phyloP scores from a whole-genome alignment of 164 flowering plant species.

The Berberis thunbergii region DNA sequence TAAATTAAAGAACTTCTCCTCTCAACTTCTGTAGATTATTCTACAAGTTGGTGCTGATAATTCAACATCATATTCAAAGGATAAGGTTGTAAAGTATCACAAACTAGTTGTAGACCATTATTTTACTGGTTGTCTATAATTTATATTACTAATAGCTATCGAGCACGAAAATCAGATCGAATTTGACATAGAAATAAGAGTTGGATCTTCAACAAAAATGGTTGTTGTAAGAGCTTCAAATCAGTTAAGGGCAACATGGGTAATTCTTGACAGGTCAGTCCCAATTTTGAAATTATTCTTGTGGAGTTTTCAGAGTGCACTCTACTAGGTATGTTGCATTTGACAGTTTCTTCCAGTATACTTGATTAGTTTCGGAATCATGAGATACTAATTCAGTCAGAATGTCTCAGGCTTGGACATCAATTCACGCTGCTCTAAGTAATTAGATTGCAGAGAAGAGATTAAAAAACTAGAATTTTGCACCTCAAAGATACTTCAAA shows the following conservation, averaged over 20 bases:
- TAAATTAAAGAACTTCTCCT: no score
- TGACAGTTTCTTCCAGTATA: not conserved
- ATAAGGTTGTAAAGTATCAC: conserved; percentile 21
- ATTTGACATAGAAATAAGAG: conserved; percentile 26
- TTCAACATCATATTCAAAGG: conserved; percentile 16
- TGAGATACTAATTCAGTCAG: no score
- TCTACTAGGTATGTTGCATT: not conserved
- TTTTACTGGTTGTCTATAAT: not conserved
- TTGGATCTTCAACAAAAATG: conserved; percentile 35
- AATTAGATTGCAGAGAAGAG: not conserved
- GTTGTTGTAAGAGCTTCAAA: conserved; percentile 34
- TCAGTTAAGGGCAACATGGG: conserved; percentile 38
- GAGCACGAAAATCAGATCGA: conserved; percentile 24
- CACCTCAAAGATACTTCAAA: no score
- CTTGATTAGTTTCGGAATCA: no score
- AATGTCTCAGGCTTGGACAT: no score
- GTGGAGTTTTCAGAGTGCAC: not conserved
- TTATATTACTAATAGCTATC: not conserved
- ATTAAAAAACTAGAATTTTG: no score
- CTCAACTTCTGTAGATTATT: no score
- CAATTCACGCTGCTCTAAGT: no score
- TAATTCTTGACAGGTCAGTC: conserved; percentile 60
- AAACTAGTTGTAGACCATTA: not conserved
- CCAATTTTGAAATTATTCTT: not conserved
- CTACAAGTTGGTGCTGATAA: no score